Percentiles rank a stretch among this genome's conserved stretches.
Conservation (phyloP, 1,284 basidiomycete genomes). For the Apiotrichum sp. region DNA sequence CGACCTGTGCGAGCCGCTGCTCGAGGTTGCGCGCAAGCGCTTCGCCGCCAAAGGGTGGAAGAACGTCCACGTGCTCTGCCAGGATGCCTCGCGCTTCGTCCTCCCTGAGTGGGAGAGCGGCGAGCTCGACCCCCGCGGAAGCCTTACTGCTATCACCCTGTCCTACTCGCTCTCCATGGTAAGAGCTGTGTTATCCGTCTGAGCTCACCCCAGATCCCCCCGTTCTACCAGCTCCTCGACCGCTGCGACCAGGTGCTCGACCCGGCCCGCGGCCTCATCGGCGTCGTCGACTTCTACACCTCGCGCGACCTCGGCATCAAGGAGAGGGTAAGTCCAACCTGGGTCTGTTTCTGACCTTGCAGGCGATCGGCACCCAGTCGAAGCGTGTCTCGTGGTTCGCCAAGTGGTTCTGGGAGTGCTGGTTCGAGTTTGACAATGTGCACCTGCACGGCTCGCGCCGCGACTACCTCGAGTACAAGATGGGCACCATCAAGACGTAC, state of each 20-base stretch:
- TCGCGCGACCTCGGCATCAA: slow-evolving; percentile 58
- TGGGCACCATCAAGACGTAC: slow-evolving; percentile 67
- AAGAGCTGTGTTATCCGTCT: slow-evolving; percentile 10
- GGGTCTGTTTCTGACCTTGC: no score
- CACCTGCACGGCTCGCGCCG: slow-evolving; percentile 62
- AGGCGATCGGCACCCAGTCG: slow-evolving; percentile 62
- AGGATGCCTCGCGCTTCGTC: slow-evolving; percentile 65
- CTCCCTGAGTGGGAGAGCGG: slow-evolving; percentile 59
- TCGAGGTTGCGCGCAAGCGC: slow-evolving; percentile 64
- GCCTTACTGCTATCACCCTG: slow-evolving; percentile 59
- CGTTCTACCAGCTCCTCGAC: slow-evolving; percentile 64
- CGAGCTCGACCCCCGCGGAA: slow-evolving; percentile 53
- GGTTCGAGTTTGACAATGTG: slow-evolving; percentile 75
- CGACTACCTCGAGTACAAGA: slow-evolving; percentile 74
- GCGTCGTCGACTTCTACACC: slow-evolving; percentile 76
- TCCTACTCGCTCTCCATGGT: slow-evolving; percentile 71
- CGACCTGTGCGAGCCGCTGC: slow-evolving; percentile 67
- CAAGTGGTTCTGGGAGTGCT: slow-evolving; percentile 75
- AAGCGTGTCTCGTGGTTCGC: slow-evolving; percentile 67
- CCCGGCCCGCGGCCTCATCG: slow-evolving; percentile 60
- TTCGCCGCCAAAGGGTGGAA: slow-evolving; percentile 66
- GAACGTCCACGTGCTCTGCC: slow-evolving; percentile 67
- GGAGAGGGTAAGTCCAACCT: slow-evolving; percentile 29
- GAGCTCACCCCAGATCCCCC: slow-evolving; percentile 56
- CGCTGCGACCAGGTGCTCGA: slow-evolving; percentile 64